These are phyloP conservation scores for Phytopythium aichiense DNA, from an alignment of 352 stramenopile genomes.

Conservation along the genomic window DNA sequence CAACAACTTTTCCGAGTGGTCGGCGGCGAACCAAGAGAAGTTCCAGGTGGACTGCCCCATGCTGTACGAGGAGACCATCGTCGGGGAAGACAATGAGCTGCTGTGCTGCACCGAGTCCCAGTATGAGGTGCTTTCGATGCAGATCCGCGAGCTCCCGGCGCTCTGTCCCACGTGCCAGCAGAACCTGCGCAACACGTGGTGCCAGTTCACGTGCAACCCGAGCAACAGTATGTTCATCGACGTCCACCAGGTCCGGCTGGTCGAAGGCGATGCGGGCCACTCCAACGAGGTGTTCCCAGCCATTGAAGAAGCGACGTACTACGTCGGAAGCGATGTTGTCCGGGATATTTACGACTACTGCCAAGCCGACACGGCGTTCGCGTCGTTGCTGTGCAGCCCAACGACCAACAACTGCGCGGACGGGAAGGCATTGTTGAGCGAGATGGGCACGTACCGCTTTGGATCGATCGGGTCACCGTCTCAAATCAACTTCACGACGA, in stretches of 20 bases:
- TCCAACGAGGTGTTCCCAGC: slow-evolving; percentile 51
- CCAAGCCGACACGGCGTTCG: slow-evolving; percentile 44
- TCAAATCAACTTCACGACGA: slow-evolving; percentile 70
- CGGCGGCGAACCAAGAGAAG: slow-evolving; percentile 41
- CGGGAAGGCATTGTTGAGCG: slow-evolving; percentile 43
- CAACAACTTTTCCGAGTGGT: slow-evolving; percentile 78
- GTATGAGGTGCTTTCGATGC: slow-evolving; percentile 52
- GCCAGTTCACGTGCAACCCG: slow-evolving; percentile 74
- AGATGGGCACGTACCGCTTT: slow-evolving; percentile 68
- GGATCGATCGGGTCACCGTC: slow-evolving; percentile 53
- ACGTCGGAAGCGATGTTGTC: slow-evolving; percentile 56
- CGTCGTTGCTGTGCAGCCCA: slow-evolving; percentile 39
- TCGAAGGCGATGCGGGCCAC: slow-evolving; percentile 45
- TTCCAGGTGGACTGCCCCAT: slow-evolving; percentile 69
- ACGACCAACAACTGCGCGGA: slow-evolving; percentile 50
- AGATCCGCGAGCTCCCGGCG: slow-evolving; percentile 53
- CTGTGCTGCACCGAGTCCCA: slow-evolving; percentile 80
- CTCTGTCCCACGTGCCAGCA: slow-evolving; percentile 68
- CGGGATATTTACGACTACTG: slow-evolving; percentile 76
- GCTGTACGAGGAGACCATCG: slow-evolving; percentile 62
- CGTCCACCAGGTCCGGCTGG: slow-evolving; percentile 57
- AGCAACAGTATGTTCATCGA: slow-evolving; percentile 79
- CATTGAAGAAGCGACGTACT: slow-evolving; percentile 68
- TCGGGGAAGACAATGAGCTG: slow-evolving; percentile 36
- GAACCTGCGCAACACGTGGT: slow-evolving; percentile 77